Evolutionary conservation across 2,329 filamentous ascomycete genomes (phyloP).

Genomic region (Aaosphaeria arxii): DNA sequence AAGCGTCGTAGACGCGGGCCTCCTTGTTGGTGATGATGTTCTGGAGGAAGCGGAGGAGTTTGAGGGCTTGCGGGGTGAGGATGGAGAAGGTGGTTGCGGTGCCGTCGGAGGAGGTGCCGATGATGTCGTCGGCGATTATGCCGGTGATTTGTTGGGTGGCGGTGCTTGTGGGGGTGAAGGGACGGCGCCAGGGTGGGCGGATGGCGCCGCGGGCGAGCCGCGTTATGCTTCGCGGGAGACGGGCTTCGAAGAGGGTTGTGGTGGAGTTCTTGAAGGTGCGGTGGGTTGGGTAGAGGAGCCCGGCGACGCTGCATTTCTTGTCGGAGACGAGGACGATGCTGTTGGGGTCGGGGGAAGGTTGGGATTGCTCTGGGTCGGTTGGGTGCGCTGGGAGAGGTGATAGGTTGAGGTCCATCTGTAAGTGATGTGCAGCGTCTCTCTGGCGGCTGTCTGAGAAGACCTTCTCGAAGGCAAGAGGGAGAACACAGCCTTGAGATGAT

Average conservation of each 20-base stretch:
- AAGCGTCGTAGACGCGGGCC: not conserved
- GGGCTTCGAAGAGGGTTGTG: conserved; percentile 40
- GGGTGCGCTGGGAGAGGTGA: not conserved
- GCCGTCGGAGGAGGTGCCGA: conserved; percentile 52
- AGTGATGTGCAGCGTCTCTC: conserved; percentile 22
- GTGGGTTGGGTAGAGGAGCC: conserved; percentile 22
- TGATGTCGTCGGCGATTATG: conserved; percentile 45
- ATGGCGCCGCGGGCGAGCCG: conserved; percentile 51
- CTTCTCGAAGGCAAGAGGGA: conserved; percentile 14
- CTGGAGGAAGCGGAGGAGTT: conserved; percentile 70
- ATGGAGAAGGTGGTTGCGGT: conserved; percentile 60
- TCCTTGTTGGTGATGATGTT: conserved; percentile 50
- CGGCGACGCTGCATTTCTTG: conserved; percentile 28
- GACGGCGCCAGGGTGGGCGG: conserved; percentile 34
- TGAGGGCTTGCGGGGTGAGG: conserved; percentile 61
- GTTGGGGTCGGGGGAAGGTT: not conserved
- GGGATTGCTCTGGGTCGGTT: not conserved
- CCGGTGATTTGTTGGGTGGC: conserved; percentile 27
- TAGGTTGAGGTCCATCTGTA: conserved; percentile 11
- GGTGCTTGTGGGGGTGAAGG: conserved; percentile 1
- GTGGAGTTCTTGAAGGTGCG: conserved; percentile 20
- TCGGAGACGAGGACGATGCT: conserved; percentile 32
- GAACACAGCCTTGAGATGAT: conserved; percentile 32
- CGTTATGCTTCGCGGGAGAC: conserved; percentile 40
- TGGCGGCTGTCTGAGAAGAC: conserved; percentile 29